Conservation (phyloP, 305 asterid genomes). For the Fraxinus nigra region DNA sequence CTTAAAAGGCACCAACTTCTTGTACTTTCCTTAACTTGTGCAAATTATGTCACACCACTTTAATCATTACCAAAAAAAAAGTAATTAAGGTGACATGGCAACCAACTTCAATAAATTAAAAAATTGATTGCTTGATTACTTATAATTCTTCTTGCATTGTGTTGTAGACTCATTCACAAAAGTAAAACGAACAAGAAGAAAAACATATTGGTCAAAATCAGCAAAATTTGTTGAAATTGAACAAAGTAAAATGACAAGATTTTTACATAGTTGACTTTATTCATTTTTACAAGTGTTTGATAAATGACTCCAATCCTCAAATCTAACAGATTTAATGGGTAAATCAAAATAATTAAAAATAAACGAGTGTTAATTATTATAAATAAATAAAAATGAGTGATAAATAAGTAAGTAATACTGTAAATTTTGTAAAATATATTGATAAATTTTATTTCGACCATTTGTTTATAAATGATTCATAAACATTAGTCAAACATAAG, state of each 20-base stretch:
- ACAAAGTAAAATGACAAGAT: not conserved
- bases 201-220: not conserved
- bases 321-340: no score
- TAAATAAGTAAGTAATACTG: not conserved
- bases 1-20: not conserved
- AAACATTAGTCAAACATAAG: no score
- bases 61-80: not conserved
- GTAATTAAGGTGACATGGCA: not conserved
- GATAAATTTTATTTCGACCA: not conserved
- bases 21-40: not conserved
- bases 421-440: no score
- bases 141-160: not conserved
- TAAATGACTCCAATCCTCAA: not conserved
- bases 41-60: not conserved
- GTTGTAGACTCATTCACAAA: not conserved
- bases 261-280: not conserved
- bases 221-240: not conserved
- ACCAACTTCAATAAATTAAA: not conserved
- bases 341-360: not conserved
- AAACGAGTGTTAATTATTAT: not conserved
- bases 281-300: not conserved
- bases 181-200: not conserved
- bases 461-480: not conserved
- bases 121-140: not conserved
- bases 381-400: no score